phyloP scores from a whole-genome alignment of 2,329 filamentous ascomycete genomes.

The Clarireedia paspali region DNA sequence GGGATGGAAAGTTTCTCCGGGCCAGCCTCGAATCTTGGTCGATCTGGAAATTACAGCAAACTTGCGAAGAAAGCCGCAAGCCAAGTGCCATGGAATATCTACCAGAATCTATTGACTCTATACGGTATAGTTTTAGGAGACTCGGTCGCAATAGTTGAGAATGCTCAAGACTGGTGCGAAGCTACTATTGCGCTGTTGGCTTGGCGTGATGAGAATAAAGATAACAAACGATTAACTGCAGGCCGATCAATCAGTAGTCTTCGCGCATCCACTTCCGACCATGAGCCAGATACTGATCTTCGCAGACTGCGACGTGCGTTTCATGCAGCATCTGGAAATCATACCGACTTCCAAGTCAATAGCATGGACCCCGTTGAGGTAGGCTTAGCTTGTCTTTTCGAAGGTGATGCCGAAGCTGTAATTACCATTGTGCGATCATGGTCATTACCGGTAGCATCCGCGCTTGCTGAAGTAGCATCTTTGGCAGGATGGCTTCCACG shows the following conservation, averaged over 20 bases:
- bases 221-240: conserved; percentile 32
- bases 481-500: conserved; percentile 74
- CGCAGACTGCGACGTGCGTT: conserved; percentile 67
- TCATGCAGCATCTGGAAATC: conserved; percentile 52
- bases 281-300: conserved; percentile 58
- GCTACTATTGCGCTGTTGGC: conserved; percentile 74
- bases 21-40: conserved; percentile 38
- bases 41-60: conserved; percentile 56
- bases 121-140: conserved; percentile 77
- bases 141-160: conserved; percentile 64
- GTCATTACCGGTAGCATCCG: conserved; percentile 72
- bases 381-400: conserved; percentile 71
- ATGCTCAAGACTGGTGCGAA: conserved; percentile 87
- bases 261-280: conserved; percentile 33
- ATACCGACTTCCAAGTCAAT: conserved; percentile 70
- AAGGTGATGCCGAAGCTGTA: conserved; percentile 71
- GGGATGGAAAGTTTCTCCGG: conserved; percentile 31
- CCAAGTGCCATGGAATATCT: conserved; percentile 82
- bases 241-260: conserved; percentile 20
- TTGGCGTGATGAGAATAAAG: conserved; percentile 86
- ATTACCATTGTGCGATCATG: conserved; percentile 67
- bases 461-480: conserved; percentile 77
- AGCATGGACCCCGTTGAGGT: conserved; percentile 70
- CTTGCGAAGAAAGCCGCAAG: conserved; percentile 70
- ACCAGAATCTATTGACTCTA: conserved; percentile 72